Evolutionary conservation across 768 basidiomycete genomes (phyloP), one percentile per base, ranked within the genome.

Genomic region (Tubosaeta sp.): DNA sequence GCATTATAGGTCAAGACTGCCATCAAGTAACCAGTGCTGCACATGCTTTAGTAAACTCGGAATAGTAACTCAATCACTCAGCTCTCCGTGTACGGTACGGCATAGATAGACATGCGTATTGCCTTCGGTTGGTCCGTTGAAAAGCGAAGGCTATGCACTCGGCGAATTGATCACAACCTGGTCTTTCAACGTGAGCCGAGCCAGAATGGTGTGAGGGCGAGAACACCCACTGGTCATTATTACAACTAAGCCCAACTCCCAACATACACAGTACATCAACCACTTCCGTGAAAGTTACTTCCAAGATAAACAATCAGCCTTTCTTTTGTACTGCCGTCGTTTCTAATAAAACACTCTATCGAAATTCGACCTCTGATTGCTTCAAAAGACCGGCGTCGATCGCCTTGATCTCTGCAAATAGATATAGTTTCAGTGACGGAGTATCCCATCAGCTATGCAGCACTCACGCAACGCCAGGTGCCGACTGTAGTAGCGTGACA

Each of bases 401-500:
- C 4, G 65, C 67, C 52, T 58, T 69, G 47, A 66, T 67, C 44
- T 67, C 67, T 66, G 48, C 10, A 22, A 22, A 34, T 16, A 34
- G 8, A 6, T 13, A 14, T 16, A 5, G 7, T 10, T 19, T 42
- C 6, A 42, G 24, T 11, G 4, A 27, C 6, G 10, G 27, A n/a
- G 5, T 9, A 10, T 42, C 18, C 3, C n/a, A 18, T 4, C 19
- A 32, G 2, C 4, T 31, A 16, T 2, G 31, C 12, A 14, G 13
- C 41, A 69, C 67, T 60, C 30, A 66, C 67, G 67, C 56, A 66
- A 35, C 8, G 67, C 65, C 19, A 66, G 55, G 29, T 66, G 65
- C n/a, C 62, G 59, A 56, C 67, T 69, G 46, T 67, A 51, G 59
- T 64, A 66, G 31, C 65, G 65, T 5, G 67, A 51, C 50, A 58